Conservation (phyloP, 1,284 basidiomycete genomes). For the Tylopilus sp. region DNA sequence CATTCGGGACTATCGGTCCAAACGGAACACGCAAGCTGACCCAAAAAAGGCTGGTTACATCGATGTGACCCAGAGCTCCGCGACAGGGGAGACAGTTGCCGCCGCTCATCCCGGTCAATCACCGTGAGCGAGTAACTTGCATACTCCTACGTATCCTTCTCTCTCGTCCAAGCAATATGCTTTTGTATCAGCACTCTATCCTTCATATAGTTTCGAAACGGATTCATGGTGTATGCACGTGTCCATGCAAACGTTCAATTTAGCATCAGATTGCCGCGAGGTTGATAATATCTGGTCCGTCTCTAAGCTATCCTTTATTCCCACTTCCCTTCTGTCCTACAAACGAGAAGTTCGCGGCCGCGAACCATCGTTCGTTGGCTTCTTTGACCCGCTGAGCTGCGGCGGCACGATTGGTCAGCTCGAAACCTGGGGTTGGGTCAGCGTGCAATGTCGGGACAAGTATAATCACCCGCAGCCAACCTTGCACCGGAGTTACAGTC, state of each 20-base stretch:
- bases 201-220: conserved; percentile 13
- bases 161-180: not conserved
- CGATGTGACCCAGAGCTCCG: conserved; percentile 70
- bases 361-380: conserved; percentile 92
- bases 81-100: conserved; percentile 63
- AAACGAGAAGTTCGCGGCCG: conserved; percentile 80
- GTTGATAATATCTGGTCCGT: not conserved
- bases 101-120: conserved; percentile 53
- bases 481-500: conserved; percentile 95
- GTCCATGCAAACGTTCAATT: conserved; percentile 11
- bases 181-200: conserved; percentile 18
- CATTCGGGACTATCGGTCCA: conserved; percentile 87
- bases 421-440: conserved; percentile 53
- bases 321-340: conserved; percentile 62
- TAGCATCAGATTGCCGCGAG: conserved; percentile 5
- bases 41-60: conserved; percentile 64
- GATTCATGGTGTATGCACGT: conserved; percentile 14
- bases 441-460: conserved; percentile 1
- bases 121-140: conserved; percentile 8
- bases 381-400: conserved; percentile 81
- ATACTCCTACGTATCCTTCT: conserved; percentile 1
- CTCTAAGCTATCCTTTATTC: conserved; percentile 15
- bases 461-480: conserved; percentile 38
- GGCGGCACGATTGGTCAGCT: conserved; percentile 81
- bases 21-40: conserved; percentile 56